phyloP scores from a whole-genome alignment of 441 rosid species.

The Cnidoscolus chayamansa region DNA sequence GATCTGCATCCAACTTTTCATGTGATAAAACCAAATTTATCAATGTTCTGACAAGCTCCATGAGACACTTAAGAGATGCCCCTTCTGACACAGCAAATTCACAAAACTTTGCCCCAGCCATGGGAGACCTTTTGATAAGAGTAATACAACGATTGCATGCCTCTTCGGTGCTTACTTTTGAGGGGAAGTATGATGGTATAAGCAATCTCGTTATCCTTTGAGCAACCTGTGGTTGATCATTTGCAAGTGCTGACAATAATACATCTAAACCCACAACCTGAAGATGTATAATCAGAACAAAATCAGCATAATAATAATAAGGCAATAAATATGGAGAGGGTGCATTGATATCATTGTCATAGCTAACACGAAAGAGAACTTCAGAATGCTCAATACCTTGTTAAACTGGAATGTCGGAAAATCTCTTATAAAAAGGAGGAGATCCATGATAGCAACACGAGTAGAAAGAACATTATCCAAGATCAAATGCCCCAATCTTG shows the following conservation, averaged over 20 bases:
- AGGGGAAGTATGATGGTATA: slow-evolving; percentile 87
- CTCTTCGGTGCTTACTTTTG: slow-evolving; percentile 61
- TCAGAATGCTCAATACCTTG: slow-evolving; percentile 49
- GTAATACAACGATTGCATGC: slow-evolving; percentile 79
- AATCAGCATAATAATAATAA: slow-evolving; percentile 24
- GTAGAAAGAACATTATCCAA: slow-evolving; percentile 55
- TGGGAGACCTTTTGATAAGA: slow-evolving; percentile 75
- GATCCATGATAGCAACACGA: slow-evolving; percentile 70
- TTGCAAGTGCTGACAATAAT: slow-evolving; percentile 60
- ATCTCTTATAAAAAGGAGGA: slow-evolving; percentile 73
- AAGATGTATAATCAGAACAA: slow-evolving; percentile 23
- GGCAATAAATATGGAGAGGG: slow-evolving; percentile 2
- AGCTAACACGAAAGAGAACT: slow-evolving; percentile 4
- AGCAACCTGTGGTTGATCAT: slow-evolving; percentile 75
- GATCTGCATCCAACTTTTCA: slow-evolving; percentile 44
- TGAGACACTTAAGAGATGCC: slow-evolving; percentile 49
- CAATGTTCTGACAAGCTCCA: slow-evolving; percentile 64
- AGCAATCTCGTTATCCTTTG: slow-evolving; percentile 69
- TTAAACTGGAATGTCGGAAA: slow-evolving; percentile 69
- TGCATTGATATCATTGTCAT: not conserved
- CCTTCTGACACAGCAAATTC: slow-evolving; percentile 65
- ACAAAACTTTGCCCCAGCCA: slow-evolving; percentile 93
- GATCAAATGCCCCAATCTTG: slow-evolving; percentile 74
- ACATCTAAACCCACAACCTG: slow-evolving; percentile 78
- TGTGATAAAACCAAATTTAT: slow-evolving; percentile 49